A percentile compares a stretch with the other conserved stretches of the same genome.
Conservation (phyloP, 1,284 basidiomycete species). For the Apiotrichum sp. region DNA sequence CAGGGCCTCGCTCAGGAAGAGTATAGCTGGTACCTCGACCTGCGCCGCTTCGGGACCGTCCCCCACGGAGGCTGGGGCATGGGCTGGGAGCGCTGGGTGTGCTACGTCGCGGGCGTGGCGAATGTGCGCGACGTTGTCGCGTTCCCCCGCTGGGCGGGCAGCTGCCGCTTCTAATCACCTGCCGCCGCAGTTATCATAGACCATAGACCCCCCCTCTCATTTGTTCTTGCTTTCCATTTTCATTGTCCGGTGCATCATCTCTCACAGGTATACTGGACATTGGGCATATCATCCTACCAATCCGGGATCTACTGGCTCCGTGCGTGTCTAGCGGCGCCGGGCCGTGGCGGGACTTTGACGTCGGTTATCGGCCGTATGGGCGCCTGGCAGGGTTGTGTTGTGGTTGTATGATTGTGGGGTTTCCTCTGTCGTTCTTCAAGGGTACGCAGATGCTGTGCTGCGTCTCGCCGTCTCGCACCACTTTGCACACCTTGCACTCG, state of each 20-base stretch:
- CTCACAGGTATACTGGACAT: background rate
- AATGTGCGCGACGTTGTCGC: conserved; percentile 84
- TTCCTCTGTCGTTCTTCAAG: no score
- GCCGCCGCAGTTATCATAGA: background rate
- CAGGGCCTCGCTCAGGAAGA: conserved; percentile 54
- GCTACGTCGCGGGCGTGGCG: conserved; percentile 73
- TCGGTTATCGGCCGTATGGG: no score
- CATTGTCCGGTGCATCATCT: background rate
- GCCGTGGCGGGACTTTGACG: no score
- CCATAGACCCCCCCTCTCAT: background rate
- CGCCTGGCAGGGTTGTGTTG: no score
- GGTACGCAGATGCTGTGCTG: no score
- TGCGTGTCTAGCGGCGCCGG: background rate
- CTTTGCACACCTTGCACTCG: conserved; percentile 1
- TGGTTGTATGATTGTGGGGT: no score
- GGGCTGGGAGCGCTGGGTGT: conserved; percentile 81
- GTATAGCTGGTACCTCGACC: conserved; percentile 79
- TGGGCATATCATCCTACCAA: background rate
- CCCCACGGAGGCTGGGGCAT: conserved; percentile 89
- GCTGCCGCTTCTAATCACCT: conserved; percentile 42
- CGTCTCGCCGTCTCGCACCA: background rate
- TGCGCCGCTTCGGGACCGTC: conserved; percentile 69
- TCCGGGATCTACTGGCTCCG: background rate
- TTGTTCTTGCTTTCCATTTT: background rate
- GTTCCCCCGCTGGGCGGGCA: conserved; percentile 81